Evolutionary conservation across 83 land plant genomes (phyloP).

Genomic region (Thuja plicata): DNA sequence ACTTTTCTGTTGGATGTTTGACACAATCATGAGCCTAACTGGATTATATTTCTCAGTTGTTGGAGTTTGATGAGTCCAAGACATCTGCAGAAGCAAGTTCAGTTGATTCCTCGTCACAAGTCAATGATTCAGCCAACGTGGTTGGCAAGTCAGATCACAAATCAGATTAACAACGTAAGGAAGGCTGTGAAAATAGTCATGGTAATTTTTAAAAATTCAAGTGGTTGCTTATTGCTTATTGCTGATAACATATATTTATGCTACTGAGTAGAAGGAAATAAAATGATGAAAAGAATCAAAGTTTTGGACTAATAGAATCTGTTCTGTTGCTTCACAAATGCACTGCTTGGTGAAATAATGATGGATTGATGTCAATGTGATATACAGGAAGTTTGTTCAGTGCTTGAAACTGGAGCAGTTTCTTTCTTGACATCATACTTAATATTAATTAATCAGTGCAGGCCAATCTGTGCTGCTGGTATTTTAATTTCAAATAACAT

Average conservation of each 20-base stretch:
- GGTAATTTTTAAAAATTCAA: background rate
- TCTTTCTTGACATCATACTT: background rate
- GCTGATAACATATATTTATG: background rate
- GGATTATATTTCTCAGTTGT: conserved; percentile 44
- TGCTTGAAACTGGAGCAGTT: background rate
- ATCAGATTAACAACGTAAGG: conserved; percentile 5
- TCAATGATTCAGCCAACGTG: conserved; percentile 10
- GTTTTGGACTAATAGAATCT: background rate
- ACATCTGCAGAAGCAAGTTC: conserved; percentile 14
- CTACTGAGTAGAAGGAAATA: background rate
- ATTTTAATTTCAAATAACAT: background rate
- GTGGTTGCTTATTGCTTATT: background rate
- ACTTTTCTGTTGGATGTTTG: background rate
- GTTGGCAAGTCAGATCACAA: conserved; percentile 17
- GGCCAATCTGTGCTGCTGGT: background rate
- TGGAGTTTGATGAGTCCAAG: conserved; percentile 86
- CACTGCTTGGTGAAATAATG: background rate
- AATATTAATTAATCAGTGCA: background rate
- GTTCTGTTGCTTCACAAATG: background rate
- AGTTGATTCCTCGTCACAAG: conserved; percentile 16
- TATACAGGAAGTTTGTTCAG: conserved; percentile 4
- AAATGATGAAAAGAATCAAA: background rate
- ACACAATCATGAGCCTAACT: background rate
- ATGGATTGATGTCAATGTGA: background rate
- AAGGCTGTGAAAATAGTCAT: background rate